phyloP scores from a whole-genome alignment of 148 eudicot species.

The Chenopodium quinoa region DNA sequence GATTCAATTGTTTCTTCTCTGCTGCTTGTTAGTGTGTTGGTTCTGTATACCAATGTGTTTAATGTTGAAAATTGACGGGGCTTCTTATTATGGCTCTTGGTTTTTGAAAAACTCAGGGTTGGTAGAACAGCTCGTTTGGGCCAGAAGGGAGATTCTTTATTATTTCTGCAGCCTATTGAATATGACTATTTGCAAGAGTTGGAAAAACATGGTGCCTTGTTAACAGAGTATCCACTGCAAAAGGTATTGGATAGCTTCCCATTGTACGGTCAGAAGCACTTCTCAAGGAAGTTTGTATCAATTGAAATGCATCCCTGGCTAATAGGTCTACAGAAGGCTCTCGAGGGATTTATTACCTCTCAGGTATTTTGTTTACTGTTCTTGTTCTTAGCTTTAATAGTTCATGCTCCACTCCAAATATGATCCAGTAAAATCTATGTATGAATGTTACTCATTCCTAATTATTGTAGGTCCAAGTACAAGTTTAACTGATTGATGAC shows the following conservation, averaged over 20 bases:
- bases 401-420: background rate
- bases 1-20: background rate
- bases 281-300: slow-evolving; percentile 51
- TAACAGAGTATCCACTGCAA: slow-evolving; percentile 68
- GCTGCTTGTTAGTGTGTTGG: background rate
- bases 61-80: background rate
- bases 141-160: slow-evolving; percentile 80
- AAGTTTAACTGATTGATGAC: background rate
- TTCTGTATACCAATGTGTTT: slow-evolving; percentile 8
- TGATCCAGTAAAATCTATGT: background rate
- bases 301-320: slow-evolving; percentile 94
- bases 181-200: slow-evolving; percentile 75
- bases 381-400: background rate
- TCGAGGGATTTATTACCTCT: slow-evolving; percentile 51
- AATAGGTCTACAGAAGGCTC: slow-evolving; percentile 66
- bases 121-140: slow-evolving; percentile 99
- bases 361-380: slow-evolving; percentile 45
- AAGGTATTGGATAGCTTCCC: slow-evolving; percentile 79
- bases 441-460: background rate
- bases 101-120: slow-evolving; percentile 40
- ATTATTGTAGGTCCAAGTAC: background rate
- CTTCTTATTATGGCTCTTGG: background rate
- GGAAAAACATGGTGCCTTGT: slow-evolving; percentile 71
- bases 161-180: slow-evolving; percentile 87
- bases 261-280: slow-evolving; percentile 48